Conservation (phyloP, 2,329 filamentous ascomycete species). For the Alternaria brassicae region DNA sequence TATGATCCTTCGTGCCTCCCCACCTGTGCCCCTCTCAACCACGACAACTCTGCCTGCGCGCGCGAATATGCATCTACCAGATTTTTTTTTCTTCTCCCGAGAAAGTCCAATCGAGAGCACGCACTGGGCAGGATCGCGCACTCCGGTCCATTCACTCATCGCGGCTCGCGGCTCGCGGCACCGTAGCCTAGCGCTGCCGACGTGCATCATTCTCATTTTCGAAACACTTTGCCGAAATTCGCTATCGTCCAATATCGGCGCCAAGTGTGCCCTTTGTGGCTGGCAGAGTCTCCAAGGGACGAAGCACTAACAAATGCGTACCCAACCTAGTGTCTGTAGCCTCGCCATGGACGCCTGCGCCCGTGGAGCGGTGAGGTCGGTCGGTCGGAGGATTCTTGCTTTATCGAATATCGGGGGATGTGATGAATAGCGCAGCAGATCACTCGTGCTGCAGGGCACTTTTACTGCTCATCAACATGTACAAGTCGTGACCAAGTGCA, state of each 20-base stretch:
- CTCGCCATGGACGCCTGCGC: slow-evolving; percentile 13
- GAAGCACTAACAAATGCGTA: slow-evolving; percentile 15
- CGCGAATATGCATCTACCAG: slow-evolving; percentile 5
- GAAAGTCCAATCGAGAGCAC: slow-evolving; percentile 8
- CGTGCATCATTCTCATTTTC: slow-evolving; percentile 21
- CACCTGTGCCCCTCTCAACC: slow-evolving; percentile 13
- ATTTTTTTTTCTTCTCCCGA: slow-evolving; percentile 10
- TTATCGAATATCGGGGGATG: slow-evolving; percentile 12
- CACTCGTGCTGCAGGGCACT: slow-evolving; percentile 8
- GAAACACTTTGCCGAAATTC: slow-evolving; percentile 22
- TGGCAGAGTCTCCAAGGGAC: slow-evolving; percentile 13
- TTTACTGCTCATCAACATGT: slow-evolving; percentile 20
- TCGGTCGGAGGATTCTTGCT: slow-evolving; percentile 20
- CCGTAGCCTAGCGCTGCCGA: slow-evolving; percentile 31
- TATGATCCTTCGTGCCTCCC: slow-evolving; percentile 16
- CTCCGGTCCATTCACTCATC: slow-evolving; percentile 23
- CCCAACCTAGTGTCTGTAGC: slow-evolving; percentile 16
- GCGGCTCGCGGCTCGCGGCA: slow-evolving; percentile 34
- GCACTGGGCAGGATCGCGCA: slow-evolving; percentile 7
- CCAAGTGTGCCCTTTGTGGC: slow-evolving; percentile 25
- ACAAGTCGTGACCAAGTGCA: slow-evolving; percentile 2
- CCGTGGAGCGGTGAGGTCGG: slow-evolving; percentile 24
- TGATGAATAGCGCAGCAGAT: slow-evolving; percentile 17
- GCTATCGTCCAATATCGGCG: slow-evolving; percentile 30
- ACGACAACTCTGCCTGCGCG: not conserved